Base-by-base conservation (phyloP, 345 rosid species). In the Fremontodendron californicum region DNA sequence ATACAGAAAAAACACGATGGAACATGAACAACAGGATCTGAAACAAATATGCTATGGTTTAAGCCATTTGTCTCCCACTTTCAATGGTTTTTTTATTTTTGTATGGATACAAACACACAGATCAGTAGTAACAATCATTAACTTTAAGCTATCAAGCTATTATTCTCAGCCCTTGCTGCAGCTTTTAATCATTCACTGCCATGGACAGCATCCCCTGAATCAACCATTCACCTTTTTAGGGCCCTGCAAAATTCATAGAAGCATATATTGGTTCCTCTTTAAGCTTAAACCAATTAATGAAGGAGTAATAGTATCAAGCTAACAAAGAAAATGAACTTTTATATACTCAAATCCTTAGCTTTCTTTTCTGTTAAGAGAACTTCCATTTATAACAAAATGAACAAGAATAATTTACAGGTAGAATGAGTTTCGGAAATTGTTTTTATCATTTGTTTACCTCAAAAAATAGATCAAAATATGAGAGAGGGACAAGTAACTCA, bases 101-200 rank as follows among this genome's bases (percentile, higher is more conserved):
- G n/a, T n/a, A n/a, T 33, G 25, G 33, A n/a, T n/a, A n/a, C n/a
- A n/a, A n/a, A n/a, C n/a, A 25, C 54, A 45, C 1, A 43, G 5
- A 23, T 23, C 2, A 42, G 9, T 16, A 12, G 7, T 54, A 54
- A 19, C 33, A 67, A 11, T 21, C 33, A 21, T 23, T 23, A 15
- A 12, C 6, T 40, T 13, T 23, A 67, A 67, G 73, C 72, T 42
- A 67, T 66, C 11, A 67, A 67, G 73, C 72, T 42, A 67, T 66
- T 13, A 10, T 39, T 65, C 48, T 60, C 33, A 29, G 9, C 37
- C 19, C 21, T 18, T 16, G 55, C 11, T 15, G 21, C 21, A 18
- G 55, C 21, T 49, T n/a, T n/a, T 49, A 49, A 49, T 51, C 9
- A 6, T 51, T 19, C 23, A 18, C 9, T n/a, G n/a, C 39, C n/a